Percentiles rank a stretch among this genome's conserved stretches.
These are phyloP conservation scores for Xanthoparmelia taractica DNA, from an alignment of 495 filamentous ascomycete genomes.

Conservation along the genomic window DNA sequence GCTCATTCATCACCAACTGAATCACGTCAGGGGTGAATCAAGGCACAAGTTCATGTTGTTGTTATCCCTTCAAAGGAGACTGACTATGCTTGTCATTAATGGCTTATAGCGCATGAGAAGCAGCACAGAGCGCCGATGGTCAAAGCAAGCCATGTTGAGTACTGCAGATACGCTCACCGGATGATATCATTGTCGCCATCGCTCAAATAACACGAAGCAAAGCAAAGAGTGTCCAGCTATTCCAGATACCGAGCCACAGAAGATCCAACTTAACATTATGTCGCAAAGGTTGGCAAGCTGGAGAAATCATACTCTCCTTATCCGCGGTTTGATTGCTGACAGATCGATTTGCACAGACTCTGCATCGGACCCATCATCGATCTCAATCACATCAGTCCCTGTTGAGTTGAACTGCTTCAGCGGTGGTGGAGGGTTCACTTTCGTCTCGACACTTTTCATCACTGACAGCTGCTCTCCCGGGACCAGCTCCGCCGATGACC, in stretches of 20 bases:
- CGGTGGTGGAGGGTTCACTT: conserved; percentile 2
- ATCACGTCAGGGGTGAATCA: neutral
- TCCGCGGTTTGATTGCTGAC: conserved; percentile 22
- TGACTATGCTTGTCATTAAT: conserved; percentile 3
- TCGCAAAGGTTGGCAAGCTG: neutral
- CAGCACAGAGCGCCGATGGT: conserved; percentile 1
- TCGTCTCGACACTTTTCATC: conserved; percentile 1
- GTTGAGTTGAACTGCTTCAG: conserved; percentile 20
- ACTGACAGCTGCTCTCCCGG: neutral
- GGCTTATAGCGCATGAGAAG: neutral
- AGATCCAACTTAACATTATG: neutral
- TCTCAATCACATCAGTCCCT: conserved; percentile 22
- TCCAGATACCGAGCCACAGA: conserved; percentile 14
- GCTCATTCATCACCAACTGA: neutral
- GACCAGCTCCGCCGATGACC: conserved; percentile 7
- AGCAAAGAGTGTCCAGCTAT: conserved; percentile 10
- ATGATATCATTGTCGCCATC: neutral
- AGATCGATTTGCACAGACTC: conserved; percentile 28
- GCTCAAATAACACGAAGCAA: conserved; percentile 5
- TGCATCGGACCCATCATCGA: conserved; percentile 24
- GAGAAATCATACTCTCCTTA: conserved; percentile 17
- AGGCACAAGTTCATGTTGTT: neutral
- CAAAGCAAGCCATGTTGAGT: neutral
- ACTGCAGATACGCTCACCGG: neutral
- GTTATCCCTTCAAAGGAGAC: neutral